Evolutionary conservation across 352 stramenopile genomes (phyloP).

Genomic region (Phytophthora sp.): DNA sequence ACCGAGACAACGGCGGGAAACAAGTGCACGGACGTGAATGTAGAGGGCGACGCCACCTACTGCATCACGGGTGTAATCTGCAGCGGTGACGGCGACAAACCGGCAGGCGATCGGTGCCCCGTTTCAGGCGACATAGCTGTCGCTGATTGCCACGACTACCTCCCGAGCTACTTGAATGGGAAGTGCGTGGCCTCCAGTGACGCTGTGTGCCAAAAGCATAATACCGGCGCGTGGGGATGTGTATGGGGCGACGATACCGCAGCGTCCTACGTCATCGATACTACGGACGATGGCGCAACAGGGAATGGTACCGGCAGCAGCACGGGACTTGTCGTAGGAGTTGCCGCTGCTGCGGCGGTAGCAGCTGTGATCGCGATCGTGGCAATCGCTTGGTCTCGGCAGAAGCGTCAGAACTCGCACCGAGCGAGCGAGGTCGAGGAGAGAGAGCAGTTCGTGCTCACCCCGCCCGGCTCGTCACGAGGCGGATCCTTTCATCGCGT

Average conservation of each 20-base stretch:
- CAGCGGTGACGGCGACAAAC: slow-evolving; percentile 40
- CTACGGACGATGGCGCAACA: background rate
- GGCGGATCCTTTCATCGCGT: slow-evolving; percentile 20
- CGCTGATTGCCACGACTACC: slow-evolving; percentile 48
- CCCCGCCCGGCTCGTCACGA: slow-evolving; percentile 9
- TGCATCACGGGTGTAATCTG: slow-evolving; percentile 58
- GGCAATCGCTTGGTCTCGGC: slow-evolving; percentile 14
- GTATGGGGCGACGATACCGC: slow-evolving; percentile 29
- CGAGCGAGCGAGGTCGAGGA: background rate
- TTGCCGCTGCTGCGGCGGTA: slow-evolving; percentile 2
- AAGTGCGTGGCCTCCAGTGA: slow-evolving; percentile 55
- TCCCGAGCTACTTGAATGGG: slow-evolving; percentile 47
- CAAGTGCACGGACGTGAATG: slow-evolving; percentile 51
- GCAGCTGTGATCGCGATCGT: slow-evolving; percentile 8
- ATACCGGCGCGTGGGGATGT: slow-evolving; percentile 63
- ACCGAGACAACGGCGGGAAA: background rate
- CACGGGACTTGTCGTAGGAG: background rate
- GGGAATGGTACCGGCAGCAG: background rate
- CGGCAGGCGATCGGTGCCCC: slow-evolving; percentile 49
- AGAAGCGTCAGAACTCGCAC: slow-evolving; percentile 10
- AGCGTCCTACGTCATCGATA: slow-evolving; percentile 22
- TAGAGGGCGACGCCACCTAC: slow-evolving; percentile 70
- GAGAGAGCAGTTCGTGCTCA: slow-evolving; percentile 8
- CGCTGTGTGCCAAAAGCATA: slow-evolving; percentile 50
- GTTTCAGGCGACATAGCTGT: slow-evolving; percentile 53